Evolutionary conservation across 2,329 filamentous ascomycete genomes (phyloP).

Genomic region (Myrmaecium sp.): DNA sequence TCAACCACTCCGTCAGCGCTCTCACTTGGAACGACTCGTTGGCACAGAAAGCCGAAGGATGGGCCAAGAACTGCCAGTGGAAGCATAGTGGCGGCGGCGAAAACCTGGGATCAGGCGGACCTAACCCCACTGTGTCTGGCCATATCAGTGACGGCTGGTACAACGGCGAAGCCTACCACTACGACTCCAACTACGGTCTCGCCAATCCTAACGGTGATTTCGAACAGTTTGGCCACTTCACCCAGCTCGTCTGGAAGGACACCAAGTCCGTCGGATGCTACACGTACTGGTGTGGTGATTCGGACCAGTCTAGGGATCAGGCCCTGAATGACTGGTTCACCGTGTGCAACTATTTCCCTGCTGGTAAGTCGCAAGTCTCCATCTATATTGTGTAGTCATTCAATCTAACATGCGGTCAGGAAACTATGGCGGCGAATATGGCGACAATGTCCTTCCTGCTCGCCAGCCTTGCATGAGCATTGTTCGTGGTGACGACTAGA

Average conservation of each 20-base stretch:
- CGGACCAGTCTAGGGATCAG: conserved; percentile 10
- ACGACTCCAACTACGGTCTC: conserved; percentile 40
- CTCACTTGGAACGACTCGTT: conserved; percentile 50
- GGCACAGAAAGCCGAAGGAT: conserved; percentile 45
- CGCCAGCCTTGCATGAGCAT: too few species aligned
- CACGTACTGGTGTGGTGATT: conserved; percentile 13
- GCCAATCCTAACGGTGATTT: conserved; percentile 32
- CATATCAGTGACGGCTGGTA: conserved; percentile 78
- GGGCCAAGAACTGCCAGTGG: conserved; percentile 60
- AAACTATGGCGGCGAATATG: conserved; percentile 38
- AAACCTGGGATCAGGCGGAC: conserved; percentile 64
- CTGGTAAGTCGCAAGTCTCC: conserved; percentile 38
- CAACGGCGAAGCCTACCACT: conserved; percentile 55
- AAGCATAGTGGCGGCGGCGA: conserved; percentile 73
- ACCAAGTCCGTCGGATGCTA: conserved; percentile 19
- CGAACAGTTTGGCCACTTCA: conserved; percentile 18
- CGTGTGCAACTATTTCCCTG: conserved; percentile 72
- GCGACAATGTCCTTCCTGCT: conserved; percentile 36
- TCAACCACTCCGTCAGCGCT: conserved; percentile 59
- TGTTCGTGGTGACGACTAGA: too few species aligned
- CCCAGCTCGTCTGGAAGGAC: conserved; percentile 19
- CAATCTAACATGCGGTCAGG: conserved; percentile 22
- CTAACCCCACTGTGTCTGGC: conserved; percentile 39
- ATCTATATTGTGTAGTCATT: conserved; percentile 1
- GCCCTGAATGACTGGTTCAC: conserved; percentile 29